Percentiles rank a stretch among this genome's conserved stretches.
Conservation (phyloP, 768 basidiomycete genomes). For the Coprinellus aureogranulatus region DNA sequence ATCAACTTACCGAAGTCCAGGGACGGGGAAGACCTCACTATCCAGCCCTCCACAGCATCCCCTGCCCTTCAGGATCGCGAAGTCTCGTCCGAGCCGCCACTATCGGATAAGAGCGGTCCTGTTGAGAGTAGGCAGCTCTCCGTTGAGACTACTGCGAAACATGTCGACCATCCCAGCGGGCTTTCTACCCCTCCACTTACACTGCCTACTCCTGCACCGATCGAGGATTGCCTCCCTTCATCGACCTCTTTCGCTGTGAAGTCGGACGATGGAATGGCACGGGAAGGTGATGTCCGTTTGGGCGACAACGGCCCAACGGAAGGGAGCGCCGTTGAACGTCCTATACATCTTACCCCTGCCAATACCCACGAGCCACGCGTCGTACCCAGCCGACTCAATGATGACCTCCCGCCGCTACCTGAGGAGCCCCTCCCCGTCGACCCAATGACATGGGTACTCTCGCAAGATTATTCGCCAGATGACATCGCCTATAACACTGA, state of each 20-base stretch:
- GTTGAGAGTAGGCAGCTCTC: conserved; percentile 47
- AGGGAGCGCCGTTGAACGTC: conserved; percentile 11
- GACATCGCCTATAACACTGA: conserved; percentile 92
- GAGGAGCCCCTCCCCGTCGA: conserved; percentile 52
- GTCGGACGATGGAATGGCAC: conserved; percentile 57
- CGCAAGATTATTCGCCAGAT: conserved; percentile 77
- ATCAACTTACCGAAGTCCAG: conserved; percentile 55
- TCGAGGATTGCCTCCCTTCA: conserved; percentile 47
- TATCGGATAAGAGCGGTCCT: conserved; percentile 48
- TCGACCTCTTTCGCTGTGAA: conserved; percentile 42
- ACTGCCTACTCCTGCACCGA: conserved; percentile 26
- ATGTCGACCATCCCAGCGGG: conserved; percentile 42
- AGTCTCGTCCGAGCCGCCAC: conserved; percentile 34
- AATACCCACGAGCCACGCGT: not conserved
- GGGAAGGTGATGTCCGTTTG: conserved; percentile 50
- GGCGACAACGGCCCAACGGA: conserved; percentile 47
- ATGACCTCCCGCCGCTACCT: conserved; percentile 26
- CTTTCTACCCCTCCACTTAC: conserved; percentile 10
- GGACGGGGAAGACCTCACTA: conserved; percentile 61
- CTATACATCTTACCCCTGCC: not conserved
- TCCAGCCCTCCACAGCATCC: conserved; percentile 47
- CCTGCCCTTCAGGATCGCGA: conserved; percentile 33
- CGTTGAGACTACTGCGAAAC: conserved; percentile 48
- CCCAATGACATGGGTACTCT: conserved; percentile 51
- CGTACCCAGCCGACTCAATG: not conserved